phyloP scores from a whole-genome alignment of 2,329 filamentous ascomycete species.

The Achaetomium macrosporum region DNA sequence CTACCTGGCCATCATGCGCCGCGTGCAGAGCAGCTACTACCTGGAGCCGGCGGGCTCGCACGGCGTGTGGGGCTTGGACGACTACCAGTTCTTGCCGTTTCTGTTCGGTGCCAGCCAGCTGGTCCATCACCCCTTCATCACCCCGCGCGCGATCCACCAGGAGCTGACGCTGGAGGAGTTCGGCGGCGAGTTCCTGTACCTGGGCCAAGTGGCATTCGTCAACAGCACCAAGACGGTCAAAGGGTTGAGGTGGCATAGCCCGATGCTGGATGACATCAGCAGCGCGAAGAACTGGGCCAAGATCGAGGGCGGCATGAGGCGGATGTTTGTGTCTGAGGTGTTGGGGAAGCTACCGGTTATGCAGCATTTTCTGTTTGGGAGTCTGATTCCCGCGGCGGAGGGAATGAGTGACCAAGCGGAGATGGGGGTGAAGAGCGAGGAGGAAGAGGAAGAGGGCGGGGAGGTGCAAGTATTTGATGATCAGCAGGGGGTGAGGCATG shows the following conservation, averaged over 20 bases:
- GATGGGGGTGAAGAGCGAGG: conserved; percentile 42
- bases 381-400: conserved; percentile 69
- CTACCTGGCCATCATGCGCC: conserved; percentile 83
- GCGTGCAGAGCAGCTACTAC: conserved; percentile 87
- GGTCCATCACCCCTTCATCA: conserved; percentile 75
- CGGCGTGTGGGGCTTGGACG: conserved; percentile 95
- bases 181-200: conserved; percentile 75
- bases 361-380: conserved; percentile 96
- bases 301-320: conserved; percentile 89
- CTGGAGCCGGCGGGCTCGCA: conserved; percentile 95
- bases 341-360: conserved; percentile 91
- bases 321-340: conserved; percentile 94
- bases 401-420: conserved; percentile 65
- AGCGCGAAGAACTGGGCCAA: conserved; percentile 85
- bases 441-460: conserved; percentile 46
- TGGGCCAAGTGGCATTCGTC: conserved; percentile 89
- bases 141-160: conserved; percentile 77
- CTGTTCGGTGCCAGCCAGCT: conserved; percentile 91
- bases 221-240: conserved; percentile 96
- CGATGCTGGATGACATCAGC: conserved; percentile 97
- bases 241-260: conserved; percentile 89
- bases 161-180: conserved; percentile 82
- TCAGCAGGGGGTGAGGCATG: conserved; percentile 61
- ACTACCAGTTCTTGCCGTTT: conserved; percentile 96
- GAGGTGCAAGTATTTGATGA: conserved; percentile 55